Evolutionary conservation across 176 grass and related monocot genomes (phyloP).

Genomic region (Guadua angustifolia): DNA sequence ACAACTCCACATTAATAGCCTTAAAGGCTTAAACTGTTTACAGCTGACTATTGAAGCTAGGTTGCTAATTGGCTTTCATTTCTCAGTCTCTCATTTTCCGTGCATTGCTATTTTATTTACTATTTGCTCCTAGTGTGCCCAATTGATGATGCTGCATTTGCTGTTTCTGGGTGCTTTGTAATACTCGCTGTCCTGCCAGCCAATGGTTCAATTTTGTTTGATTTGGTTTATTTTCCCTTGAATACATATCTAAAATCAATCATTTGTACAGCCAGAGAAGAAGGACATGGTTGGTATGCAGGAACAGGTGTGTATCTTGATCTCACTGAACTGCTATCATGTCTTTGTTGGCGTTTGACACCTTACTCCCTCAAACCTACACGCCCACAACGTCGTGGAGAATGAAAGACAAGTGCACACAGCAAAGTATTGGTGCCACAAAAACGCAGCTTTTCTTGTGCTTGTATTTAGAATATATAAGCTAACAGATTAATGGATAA

Average conservation of each 20-base stretch:
- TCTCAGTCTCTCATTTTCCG: not conserved
- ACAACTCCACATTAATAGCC: slow-evolving; percentile 3
- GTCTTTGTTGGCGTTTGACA: too few species aligned
- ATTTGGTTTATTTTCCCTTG: not conserved
- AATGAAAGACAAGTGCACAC: too few species aligned
- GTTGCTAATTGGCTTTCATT: not conserved
- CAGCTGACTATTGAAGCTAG: not conserved
- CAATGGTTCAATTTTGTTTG: not conserved
- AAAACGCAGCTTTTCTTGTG: too few species aligned
- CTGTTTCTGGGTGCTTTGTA: not conserved
- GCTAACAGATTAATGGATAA: too few species aligned
- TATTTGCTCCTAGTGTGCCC: not conserved
- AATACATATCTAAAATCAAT: not conserved
- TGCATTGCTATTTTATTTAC: not conserved
- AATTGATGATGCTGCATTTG: not conserved
- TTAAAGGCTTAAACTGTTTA: not conserved
- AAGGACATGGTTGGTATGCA: slow-evolving; percentile 85
- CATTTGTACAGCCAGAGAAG: slow-evolving; percentile 71
- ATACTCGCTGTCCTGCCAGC: not conserved
- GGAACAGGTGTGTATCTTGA: slow-evolving; percentile 71
- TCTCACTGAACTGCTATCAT: not conserved
- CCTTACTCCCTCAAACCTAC: too few species aligned
- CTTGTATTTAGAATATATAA: too few species aligned
- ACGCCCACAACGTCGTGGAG: too few species aligned
- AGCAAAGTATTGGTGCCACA: too few species aligned